phyloP scores from a whole-genome alignment of 768 basidiomycete species.

The Lentinula sp. region DNA sequence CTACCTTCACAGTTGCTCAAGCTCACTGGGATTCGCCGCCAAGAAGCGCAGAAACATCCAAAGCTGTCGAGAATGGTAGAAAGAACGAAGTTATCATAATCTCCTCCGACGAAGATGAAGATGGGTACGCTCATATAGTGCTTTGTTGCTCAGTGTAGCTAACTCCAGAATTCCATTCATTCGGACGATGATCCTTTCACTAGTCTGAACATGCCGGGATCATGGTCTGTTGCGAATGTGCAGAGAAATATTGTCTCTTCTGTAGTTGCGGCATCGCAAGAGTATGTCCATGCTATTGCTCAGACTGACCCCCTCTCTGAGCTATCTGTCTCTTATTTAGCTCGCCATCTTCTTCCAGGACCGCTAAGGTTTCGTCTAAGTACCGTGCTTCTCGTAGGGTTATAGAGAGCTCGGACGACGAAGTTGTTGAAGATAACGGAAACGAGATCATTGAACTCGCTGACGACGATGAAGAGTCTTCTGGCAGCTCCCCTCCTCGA shows the following conservation, averaged over 20 bases:
- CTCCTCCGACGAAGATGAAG: conserved; percentile 1
- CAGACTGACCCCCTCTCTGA: background rate
- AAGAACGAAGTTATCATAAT: background rate
- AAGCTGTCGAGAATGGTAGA: background rate
- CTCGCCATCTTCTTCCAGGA: background rate
- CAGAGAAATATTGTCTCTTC: background rate
- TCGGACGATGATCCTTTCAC: background rate
- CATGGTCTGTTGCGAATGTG: background rate
- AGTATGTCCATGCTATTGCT: background rate
- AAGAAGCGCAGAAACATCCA: background rate
- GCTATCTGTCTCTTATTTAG: background rate
- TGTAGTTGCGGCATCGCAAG: background rate
- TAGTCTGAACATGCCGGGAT: background rate
- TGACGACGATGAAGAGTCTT: conserved; percentile 9
- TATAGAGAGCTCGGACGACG: conserved; percentile 29
- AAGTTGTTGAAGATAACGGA: conserved; percentile 17
- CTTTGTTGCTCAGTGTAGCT: background rate
- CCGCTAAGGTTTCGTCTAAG: conserved; percentile 4
- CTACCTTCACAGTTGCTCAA: background rate
- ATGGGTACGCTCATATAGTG: background rate
- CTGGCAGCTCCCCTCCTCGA: background rate
- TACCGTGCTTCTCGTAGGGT: conserved; percentile 19
- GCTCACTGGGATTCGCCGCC: background rate
- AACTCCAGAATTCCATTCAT: background rate
- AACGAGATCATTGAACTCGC: conserved; percentile 17